Evolutionary conservation across 805 yeast species (phyloP).

Genomic region (Pichia manshurica): DNA sequence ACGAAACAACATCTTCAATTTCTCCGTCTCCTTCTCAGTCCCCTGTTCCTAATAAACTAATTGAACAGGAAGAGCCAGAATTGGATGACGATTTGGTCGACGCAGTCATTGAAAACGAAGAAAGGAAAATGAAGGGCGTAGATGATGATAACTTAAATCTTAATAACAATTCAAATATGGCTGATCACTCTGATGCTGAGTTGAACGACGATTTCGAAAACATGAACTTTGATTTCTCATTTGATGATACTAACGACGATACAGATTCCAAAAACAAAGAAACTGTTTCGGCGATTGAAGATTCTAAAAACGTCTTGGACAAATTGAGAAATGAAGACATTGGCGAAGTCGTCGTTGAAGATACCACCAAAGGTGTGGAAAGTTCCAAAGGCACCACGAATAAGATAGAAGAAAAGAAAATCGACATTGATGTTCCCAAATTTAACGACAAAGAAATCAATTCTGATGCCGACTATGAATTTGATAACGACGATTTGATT

Average conservation of each 20-base stretch:
- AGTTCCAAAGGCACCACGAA: conserved; percentile 10
- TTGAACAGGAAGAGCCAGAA: conserved; percentile 34
- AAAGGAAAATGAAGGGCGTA: conserved; percentile 29
- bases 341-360: conserved; percentile 46
- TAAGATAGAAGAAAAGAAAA: conserved; percentile 8
- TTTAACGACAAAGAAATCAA: conserved; percentile 38
- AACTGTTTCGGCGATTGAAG: background rate
- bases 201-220: conserved; percentile 20
- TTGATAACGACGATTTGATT: conserved; percentile 43
- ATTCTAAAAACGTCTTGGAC: conserved; percentile 5
- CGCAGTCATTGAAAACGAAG: conserved; percentile 38
- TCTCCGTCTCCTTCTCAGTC: conserved; percentile 10
- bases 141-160: conserved; percentile 22
- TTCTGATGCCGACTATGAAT: conserved; percentile 63
- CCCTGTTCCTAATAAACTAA: conserved; percentile 12
- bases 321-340: conserved; percentile 48
- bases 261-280: conserved; percentile 7
- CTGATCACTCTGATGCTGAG: conserved; percentile 5
- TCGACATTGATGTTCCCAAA: conserved; percentile 44
- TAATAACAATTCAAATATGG: background rate
- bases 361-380: background rate
- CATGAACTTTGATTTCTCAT: conserved; percentile 18
- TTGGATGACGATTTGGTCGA: conserved; percentile 37
- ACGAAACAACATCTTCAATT: conserved; percentile 3
- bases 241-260: conserved; percentile 28